These are phyloP conservation scores for Uronychia binucleata DNA, from an alignment of 73 alveolate genomes.

Conservation along the genomic window DNA sequence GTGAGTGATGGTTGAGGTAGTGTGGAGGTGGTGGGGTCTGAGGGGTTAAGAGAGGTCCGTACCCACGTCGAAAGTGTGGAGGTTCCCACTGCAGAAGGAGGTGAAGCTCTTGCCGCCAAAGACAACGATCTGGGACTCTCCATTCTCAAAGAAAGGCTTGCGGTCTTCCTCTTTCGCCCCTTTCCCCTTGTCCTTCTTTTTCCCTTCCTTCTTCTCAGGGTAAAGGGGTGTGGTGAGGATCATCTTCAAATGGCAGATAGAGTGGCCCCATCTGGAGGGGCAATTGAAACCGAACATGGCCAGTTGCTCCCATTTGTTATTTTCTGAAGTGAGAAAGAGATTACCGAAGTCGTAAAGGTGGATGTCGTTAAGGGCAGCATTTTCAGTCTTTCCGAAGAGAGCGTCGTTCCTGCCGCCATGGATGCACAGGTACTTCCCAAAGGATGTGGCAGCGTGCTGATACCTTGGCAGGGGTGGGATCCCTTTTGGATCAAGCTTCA, in stretches of 20 bases:
- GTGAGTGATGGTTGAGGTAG: too few relatives aligned
- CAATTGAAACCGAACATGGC: slow-evolving; percentile 29
- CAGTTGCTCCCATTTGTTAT: slow-evolving; percentile 15
- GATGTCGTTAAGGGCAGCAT: slow-evolving; percentile 25
- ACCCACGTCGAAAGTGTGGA: background rate
- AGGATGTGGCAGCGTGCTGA: slow-evolving; percentile 1
- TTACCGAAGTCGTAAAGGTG: slow-evolving; percentile 16
- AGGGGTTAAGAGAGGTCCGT: background rate
- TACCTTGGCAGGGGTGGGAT: slow-evolving; percentile 26
- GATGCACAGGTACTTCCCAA: slow-evolving; percentile 22
- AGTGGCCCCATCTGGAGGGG: slow-evolving; percentile 34
- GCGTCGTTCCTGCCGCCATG: slow-evolving; percentile 34
- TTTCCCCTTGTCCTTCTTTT: background rate
- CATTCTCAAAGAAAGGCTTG: background rate
- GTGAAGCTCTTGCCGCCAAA: background rate
- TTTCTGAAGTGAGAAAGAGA: background rate
- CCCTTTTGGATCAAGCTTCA: slow-evolving; percentile 6
- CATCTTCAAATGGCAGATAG: background rate
- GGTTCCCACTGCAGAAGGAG: background rate
- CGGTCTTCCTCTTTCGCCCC: background rate
- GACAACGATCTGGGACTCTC: background rate
- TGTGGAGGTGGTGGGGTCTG: too few relatives aligned
- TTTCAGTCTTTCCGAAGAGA: slow-evolving; percentile 18
- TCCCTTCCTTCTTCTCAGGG: background rate
- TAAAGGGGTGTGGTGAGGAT: background rate